Conservation (phyloP, 768 basidiomycete species). For the Coprinellus micaceus region DNA sequence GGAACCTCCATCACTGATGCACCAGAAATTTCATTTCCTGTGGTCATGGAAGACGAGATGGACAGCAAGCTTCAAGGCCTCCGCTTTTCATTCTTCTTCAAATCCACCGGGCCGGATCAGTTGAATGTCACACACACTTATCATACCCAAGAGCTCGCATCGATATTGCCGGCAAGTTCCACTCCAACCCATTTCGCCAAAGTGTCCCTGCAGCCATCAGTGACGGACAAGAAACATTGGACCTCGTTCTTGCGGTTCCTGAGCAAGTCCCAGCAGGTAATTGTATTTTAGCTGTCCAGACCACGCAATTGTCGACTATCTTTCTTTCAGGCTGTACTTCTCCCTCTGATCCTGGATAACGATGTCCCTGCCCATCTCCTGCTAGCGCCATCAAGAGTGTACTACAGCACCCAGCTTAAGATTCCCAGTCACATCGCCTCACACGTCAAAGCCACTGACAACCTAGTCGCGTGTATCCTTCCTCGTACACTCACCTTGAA, state of each 20-base stretch:
- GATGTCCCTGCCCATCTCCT: conserved; percentile 49
- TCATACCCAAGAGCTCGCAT: conserved; percentile 41
- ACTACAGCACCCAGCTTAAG: background rate
- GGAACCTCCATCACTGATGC: conserved; percentile 17
- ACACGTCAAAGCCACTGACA: too few species aligned
- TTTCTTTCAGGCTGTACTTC: conserved; percentile 41
- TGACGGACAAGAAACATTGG: background rate
- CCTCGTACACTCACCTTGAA: too few species aligned
- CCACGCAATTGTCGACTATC: background rate
- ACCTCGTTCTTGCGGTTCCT: conserved; percentile 31
- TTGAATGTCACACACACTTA: conserved; percentile 48
- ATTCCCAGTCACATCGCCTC: background rate
- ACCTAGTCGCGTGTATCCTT: too few species aligned
- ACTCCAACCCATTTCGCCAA: conserved; percentile 51
- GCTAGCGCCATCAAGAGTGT: conserved; percentile 39
- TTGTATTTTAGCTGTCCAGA: conserved; percentile 6
- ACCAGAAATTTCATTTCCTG: conserved; percentile 10
- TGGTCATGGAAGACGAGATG: conserved; percentile 45
- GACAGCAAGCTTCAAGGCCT: conserved; percentile 38
- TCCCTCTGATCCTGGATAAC: conserved; percentile 45
- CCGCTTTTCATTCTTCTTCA: conserved; percentile 47
- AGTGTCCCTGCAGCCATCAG: conserved; percentile 22
- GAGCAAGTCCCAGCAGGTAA: conserved; percentile 44
- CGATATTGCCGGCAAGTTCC: conserved; percentile 48
- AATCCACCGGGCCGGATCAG: conserved; percentile 27